Evolutionary conservation across 176 grass and related monocot species (phyloP), one percentile per base, ranked within the genome.

Genomic region (Carex pumila): DNA sequence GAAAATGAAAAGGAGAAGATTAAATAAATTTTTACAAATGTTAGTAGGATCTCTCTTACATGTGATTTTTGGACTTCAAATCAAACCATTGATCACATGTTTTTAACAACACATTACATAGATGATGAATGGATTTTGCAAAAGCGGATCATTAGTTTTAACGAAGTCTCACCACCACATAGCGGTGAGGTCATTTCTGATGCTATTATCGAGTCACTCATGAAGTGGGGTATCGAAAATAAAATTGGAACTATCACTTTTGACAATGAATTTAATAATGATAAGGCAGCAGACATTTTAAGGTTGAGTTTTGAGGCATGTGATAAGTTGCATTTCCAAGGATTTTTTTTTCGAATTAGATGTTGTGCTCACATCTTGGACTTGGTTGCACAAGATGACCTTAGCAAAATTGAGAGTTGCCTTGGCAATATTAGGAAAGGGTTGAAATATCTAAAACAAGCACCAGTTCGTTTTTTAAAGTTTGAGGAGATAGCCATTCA

Each of bases 381-480:
- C 34, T 83, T 67, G 59, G 6, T 83, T 14, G 80, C 67, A 5
- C 56, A 83, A 83, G 80, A 83, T 60, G 57, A 18, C 4, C 57
- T 60, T 60, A 60, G 17, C 15, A n/a, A n/a, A n/a, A 60, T 55
- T 0, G 30, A 39, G 79, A 29, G 29, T 64, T 30, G 56, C 63
- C n/a, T 67, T 67, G 13, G 2, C 29, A 67, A 67, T 5, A 67
- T 70, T 13, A 70, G 65, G 7, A 1, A 70, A 39, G 65, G 65
- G 13, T 29, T 70, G 22, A 70, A 70, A 18, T 67, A 67, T 22
- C 63, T 67, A 18, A 67, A n/a, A 31, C 29, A 67, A 22, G 13
- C 63, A 17, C 63, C 63, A 14, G 65, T 29, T 30, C 19, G 6
- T 3, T 8, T 37, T 37, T 15, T 70, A 32, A 31, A 70, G 14